phyloP scores from a whole-genome alignment of 1,284 basidiomycete genomes.

The Malassezia dermatis region DNA sequence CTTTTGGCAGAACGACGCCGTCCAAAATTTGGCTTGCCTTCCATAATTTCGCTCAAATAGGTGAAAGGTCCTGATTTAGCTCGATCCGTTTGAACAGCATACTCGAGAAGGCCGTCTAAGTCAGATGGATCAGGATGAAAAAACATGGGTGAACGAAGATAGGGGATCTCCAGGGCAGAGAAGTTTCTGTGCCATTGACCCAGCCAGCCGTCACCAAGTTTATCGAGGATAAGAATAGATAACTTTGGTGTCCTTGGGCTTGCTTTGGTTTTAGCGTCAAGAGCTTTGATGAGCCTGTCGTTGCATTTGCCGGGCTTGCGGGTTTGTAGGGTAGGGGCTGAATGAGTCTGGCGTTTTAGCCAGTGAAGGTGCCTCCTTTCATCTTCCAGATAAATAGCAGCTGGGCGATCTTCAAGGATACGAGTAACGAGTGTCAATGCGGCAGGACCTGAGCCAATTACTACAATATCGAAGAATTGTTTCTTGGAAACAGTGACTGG shows the following conservation, averaged over 20 bases:
- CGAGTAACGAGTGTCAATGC: conserved; percentile 30
- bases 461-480: conserved; percentile 32
- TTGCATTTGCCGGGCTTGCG: background rate
- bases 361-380: conserved; percentile 40
- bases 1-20: conserved; percentile 11
- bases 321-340: conserved; percentile 16
- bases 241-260: conserved; percentile 4
- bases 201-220: conserved; percentile 31
- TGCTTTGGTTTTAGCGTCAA: background rate
- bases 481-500: background rate
- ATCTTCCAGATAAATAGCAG: conserved; percentile 41
- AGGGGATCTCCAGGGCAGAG: conserved; percentile 24
- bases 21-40: background rate
- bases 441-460: conserved; percentile 38
- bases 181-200: conserved; percentile 30
- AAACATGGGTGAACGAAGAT: conserved; percentile 49
- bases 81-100: conserved; percentile 25
- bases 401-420: conserved; percentile 34
- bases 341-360: conserved; percentile 19
- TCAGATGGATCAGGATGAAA: conserved; percentile 48
- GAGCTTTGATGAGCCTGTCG: conserved; percentile 1
- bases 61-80: conserved; percentile 3
- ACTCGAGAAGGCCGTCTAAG: conserved; percentile 45
- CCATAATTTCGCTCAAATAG: background rate
- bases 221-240: conserved; percentile 35